phyloP scores from a whole-genome alignment of 495 filamentous ascomycete genomes.

The Darksidea phi region DNA sequence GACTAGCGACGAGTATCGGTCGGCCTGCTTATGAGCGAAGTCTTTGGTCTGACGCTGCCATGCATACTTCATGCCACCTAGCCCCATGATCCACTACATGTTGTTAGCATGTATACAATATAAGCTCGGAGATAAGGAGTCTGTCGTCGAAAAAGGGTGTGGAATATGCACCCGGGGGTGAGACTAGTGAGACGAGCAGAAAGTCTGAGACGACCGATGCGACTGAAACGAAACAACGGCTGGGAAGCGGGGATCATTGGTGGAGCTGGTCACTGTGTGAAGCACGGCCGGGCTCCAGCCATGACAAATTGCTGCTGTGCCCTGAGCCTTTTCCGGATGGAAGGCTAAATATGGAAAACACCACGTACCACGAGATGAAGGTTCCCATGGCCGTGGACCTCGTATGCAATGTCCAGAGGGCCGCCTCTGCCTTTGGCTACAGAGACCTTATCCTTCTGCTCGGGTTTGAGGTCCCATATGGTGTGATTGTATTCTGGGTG shows the following conservation, averaged over 20 bases:
- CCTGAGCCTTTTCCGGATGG: constrained; percentile 17
- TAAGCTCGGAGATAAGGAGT: neutral
- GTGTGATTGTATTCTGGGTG: constrained; percentile 54
- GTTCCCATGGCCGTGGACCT: constrained; percentile 74
- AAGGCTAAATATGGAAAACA: constrained; percentile 19
- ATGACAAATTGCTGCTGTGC: constrained; percentile 25
- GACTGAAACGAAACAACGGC: constrained; percentile 34
- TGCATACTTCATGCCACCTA: constrained; percentile 44
- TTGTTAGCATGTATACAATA: constrained; percentile 9
- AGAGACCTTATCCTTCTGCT: constrained; percentile 54
- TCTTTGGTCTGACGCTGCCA: constrained; percentile 78
- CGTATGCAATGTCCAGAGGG: constrained; percentile 68
- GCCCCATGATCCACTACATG: constrained; percentile 50
- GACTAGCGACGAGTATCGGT: constrained; percentile 67
- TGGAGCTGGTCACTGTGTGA: neutral
- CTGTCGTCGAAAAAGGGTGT: constrained; percentile 27
- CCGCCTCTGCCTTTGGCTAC: constrained; percentile 67
- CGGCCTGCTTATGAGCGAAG: constrained; percentile 68
- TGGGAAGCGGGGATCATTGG: constrained; percentile 15
- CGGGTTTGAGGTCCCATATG: constrained; percentile 65
- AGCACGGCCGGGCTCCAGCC: constrained; percentile 37
- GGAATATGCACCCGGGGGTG: constrained; percentile 24
- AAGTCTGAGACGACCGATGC: constrained; percentile 30
- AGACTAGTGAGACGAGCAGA: constrained; percentile 18
- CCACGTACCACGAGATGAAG: constrained; percentile 66